Percentiles rank a stretch among this genome's conserved stretches.
Conservation (phyloP, 208 protist species). For the Trichomonas gallinae region DNA sequence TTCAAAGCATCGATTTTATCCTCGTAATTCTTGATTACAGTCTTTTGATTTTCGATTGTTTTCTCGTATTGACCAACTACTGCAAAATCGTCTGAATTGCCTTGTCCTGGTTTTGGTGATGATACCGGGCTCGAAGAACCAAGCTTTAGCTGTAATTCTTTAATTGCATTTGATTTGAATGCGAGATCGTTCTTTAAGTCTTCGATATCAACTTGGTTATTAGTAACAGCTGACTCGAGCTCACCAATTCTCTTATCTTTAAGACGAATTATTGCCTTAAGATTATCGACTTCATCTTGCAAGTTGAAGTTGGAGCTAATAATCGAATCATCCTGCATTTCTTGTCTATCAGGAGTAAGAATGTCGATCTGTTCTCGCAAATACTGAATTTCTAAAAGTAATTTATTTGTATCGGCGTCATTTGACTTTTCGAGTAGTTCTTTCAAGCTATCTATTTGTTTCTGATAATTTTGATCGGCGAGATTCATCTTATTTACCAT, state of each 20-base stretch:
- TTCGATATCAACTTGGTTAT: neutral
- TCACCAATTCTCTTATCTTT: neutral
- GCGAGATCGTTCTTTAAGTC: neutral
- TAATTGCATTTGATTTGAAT: neutral
- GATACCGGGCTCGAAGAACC: neutral
- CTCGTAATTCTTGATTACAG: neutral
- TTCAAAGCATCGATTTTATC: neutral
- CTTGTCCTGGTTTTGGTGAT: no score
- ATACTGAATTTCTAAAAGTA: neutral
- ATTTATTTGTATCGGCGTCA: neutral
- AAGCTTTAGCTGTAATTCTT: neutral
- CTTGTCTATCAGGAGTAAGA: neutral
- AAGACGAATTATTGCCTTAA: neutral
- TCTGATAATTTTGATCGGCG: neutral
- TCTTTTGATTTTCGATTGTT: neutral
- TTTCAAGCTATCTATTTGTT: neutral
- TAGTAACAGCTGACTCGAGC: neutral
- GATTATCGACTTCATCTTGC: neutral
- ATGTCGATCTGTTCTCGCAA: neutral
- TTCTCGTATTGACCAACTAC: neutral
- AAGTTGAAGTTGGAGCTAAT: neutral
- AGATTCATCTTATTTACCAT: neutral
- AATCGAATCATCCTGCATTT: neutral
- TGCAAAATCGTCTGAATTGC: no score
- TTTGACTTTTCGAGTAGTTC: neutral